Evolutionary conservation across 148 eudicot species (phyloP).

Genomic region (Polygonum maritimum): DNA sequence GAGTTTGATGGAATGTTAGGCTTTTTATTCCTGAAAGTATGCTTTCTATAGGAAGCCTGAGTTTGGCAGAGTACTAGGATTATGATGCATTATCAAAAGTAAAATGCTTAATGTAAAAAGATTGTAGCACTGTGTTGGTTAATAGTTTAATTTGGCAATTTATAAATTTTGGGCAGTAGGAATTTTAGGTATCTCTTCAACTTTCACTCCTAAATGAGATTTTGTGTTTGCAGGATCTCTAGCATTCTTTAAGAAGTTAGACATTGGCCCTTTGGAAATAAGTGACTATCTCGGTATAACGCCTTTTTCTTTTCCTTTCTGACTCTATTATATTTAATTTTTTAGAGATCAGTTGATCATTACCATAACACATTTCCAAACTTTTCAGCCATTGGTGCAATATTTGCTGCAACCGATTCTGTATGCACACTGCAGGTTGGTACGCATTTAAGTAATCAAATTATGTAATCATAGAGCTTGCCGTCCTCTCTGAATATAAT

Average conservation of each 20-base stretch:
- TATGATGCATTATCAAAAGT: neutral
- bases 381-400: conserved; percentile 72
- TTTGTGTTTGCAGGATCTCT: conserved; percentile 40
- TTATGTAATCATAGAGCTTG: neutral
- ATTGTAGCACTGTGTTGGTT: neutral
- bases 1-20: neutral
- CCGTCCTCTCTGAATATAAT: neutral
- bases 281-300: conserved; percentile 60
- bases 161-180: neutral
- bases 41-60: neutral
- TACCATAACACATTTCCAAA: neutral
- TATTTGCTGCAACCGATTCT: conserved; percentile 85
- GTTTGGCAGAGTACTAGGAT: neutral
- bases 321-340: neutral
- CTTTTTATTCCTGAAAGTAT: neutral
- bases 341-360: conserved; percentile 1
- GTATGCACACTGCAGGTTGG: conserved; percentile 86
- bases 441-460: neutral
- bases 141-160: neutral
- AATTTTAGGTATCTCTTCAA: neutral
- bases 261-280: conserved; percentile 47
- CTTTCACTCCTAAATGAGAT: neutral
- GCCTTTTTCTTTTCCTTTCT: neutral
- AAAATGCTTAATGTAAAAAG: neutral
- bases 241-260: conserved; percentile 32